Evolutionary conservation across 2,329 filamentous ascomycete genomes (phyloP).

Genomic region (Xylaria sp.): DNA sequence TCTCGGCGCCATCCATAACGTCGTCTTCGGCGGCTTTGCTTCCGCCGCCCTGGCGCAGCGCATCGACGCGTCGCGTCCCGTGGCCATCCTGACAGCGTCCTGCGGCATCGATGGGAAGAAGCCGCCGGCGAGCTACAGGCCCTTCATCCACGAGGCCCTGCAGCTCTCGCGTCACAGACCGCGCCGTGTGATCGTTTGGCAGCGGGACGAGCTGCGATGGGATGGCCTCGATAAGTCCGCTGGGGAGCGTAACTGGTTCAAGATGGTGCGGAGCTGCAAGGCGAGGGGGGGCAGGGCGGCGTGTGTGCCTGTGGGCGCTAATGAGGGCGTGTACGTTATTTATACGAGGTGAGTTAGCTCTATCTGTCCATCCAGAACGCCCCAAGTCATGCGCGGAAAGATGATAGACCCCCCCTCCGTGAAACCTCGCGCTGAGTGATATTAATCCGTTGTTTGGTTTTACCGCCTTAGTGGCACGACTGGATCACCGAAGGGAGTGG

Average conservation of each 20-base stretch:
- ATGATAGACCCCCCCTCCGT: not conserved
- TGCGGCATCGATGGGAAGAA: conserved; percentile 88
- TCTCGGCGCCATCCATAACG: conserved; percentile 81
- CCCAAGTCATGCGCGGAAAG: too few species aligned
- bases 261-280: conserved; percentile 64
- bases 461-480: conserved; percentile 57
- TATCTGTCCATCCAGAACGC: too few species aligned
- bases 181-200: conserved; percentile 70
- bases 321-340: conserved; percentile 77
- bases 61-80: conserved; percentile 75
- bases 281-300: conserved; percentile 63
- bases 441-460: not conserved
- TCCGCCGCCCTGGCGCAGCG: conserved; percentile 75
- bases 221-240: conserved; percentile 58
- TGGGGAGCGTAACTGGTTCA: conserved; percentile 75
- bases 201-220: conserved; percentile 73
- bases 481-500: conserved; percentile 65
- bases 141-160: conserved; percentile 70
- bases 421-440: not conserved
- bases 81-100: conserved; percentile 76
- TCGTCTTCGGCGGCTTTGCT: conserved; percentile 92
- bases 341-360: conserved; percentile 47
- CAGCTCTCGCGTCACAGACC: conserved; percentile 65
- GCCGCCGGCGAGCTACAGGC: conserved; percentile 69
- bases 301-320: conserved; percentile 72